Conservation (phyloP, 768 basidiomycete species). For the Steccherinum ochraceum region DNA sequence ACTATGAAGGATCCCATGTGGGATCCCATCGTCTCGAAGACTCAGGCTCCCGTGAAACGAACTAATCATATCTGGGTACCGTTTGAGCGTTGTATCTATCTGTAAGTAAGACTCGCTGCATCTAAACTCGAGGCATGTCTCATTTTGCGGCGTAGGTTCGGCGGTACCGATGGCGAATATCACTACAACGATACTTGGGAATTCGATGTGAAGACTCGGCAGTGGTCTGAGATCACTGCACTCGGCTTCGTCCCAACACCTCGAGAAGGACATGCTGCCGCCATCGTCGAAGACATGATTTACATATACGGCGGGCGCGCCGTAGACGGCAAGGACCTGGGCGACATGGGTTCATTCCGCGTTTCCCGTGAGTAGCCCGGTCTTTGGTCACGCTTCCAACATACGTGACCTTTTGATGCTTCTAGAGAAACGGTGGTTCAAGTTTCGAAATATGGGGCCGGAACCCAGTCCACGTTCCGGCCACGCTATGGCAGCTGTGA, state of each 20-base stretch:
- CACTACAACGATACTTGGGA: constrained; percentile 99
- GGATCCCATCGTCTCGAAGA: neutral
- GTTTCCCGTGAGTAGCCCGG: constrained; percentile 71
- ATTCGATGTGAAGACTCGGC: constrained; percentile 68
- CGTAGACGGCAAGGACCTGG: constrained; percentile 89
- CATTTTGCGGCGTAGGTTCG: constrained; percentile 51
- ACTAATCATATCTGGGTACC: neutral
- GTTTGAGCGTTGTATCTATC: neutral
- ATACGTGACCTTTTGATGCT: too few relatives aligned
- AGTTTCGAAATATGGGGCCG: constrained; percentile 99
- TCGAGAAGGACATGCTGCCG: constrained; percentile 90
- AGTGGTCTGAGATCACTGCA: constrained; percentile 85
- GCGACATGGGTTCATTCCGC: constrained; percentile 91
- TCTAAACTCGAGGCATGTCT: constrained; percentile 1
- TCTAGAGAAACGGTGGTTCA: constrained; percentile 92
- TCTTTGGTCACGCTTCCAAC: too few relatives aligned
- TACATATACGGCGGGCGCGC: constrained; percentile 96
- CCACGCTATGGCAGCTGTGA: constrained; percentile 90
- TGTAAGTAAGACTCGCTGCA: neutral
- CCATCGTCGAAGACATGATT: constrained; percentile 89
- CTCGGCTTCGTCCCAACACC: constrained; percentile 92
- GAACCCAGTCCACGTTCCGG: constrained; percentile 85
- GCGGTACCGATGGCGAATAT: constrained; percentile 96
- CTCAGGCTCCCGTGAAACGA: neutral
- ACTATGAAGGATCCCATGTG: neutral